These are phyloP conservation scores for Fusarium graminum DNA, from an alignment of 2,329 filamentous ascomycete species.

Conservation along the genomic window DNA sequence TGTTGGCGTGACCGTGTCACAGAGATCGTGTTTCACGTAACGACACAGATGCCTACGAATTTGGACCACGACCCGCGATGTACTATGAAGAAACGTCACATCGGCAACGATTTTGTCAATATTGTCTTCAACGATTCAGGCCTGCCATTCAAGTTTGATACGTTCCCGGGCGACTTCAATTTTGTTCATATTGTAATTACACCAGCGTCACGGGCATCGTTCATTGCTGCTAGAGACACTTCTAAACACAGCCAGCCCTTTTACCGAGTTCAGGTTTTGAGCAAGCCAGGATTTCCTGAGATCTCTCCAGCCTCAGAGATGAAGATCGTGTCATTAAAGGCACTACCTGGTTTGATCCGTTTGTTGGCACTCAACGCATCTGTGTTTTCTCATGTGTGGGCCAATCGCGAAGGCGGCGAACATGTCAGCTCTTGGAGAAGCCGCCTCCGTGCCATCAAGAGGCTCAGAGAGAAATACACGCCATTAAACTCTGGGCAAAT, in stretches of 20 bases:
- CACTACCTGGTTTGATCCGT: slow-evolving; percentile 86
- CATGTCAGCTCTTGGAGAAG: slow-evolving; percentile 91
- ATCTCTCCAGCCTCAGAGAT: slow-evolving; percentile 90
- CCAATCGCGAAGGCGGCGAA: slow-evolving; percentile 79
- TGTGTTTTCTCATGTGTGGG: slow-evolving; percentile 94
- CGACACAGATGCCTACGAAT: slow-evolving; percentile 96
- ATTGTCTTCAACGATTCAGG: slow-evolving; percentile 98
- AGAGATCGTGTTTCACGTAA: slow-evolving; percentile 95
- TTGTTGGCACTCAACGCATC: slow-evolving; percentile 92
- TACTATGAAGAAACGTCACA: slow-evolving; percentile 90
- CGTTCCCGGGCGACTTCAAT: slow-evolving; percentile 95
- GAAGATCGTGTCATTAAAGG: slow-evolving; percentile 87
- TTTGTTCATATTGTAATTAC: slow-evolving; percentile 97
- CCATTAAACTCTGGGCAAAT: slow-evolving; percentile 56
- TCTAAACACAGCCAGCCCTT: slow-evolving; percentile 66
- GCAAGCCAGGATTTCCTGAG: slow-evolving; percentile 88
- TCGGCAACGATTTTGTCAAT: slow-evolving; percentile 98
- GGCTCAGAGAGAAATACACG: slow-evolving; percentile 77
- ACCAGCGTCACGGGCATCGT: slow-evolving; percentile 83
- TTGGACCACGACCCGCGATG: slow-evolving; percentile 80
- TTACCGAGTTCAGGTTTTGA: slow-evolving; percentile 91
- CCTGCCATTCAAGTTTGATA: slow-evolving; percentile 88
- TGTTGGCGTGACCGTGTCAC: slow-evolving; percentile 96
- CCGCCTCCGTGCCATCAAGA: slow-evolving; percentile 85
- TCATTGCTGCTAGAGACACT: slow-evolving; percentile 72